These are phyloP conservation scores for Tremellales sp. DNA, from an alignment of 1,284 basidiomycete genomes.

Conservation along the genomic window DNA sequence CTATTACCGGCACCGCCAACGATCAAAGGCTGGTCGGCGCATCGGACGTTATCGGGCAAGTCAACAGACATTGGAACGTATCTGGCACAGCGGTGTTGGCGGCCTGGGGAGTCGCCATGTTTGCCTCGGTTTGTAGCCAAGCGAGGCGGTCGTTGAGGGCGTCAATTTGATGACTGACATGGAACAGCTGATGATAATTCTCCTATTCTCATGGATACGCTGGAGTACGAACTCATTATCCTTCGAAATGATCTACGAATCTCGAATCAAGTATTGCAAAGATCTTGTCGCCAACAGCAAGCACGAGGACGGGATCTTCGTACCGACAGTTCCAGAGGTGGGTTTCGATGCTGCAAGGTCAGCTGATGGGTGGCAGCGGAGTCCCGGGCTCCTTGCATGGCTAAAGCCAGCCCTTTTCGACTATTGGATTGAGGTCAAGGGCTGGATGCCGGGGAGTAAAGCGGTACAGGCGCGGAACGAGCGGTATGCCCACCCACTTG, in stretches of 20 bases:
- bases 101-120: constrained; percentile 17
- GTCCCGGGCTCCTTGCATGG: constrained; percentile 14
- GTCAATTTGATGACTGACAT: neutral
- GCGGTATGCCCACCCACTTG: constrained; percentile 1
- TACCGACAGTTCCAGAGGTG: constrained; percentile 13
- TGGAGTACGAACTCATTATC: neutral
- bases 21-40: constrained; percentile 6
- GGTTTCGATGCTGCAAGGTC: neutral
- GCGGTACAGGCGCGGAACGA: neutral
- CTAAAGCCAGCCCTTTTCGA: constrained; percentile 12
- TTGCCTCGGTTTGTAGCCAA: constrained; percentile 14
- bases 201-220: constrained; percentile 11
- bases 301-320: constrained; percentile 12
- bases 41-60: constrained; percentile 17
- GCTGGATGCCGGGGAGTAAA: constrained; percentile 3
- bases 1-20: too few species aligned
- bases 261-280: constrained; percentile 14
- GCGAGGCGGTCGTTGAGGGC: neutral
- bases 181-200: constrained; percentile 13
- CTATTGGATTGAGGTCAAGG: constrained; percentile 8
- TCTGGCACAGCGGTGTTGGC: constrained; percentile 22
- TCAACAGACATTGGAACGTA: constrained; percentile 27
- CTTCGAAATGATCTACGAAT: constrained; percentile 15
- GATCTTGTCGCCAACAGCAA: constrained; percentile 1
- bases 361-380: constrained; percentile 2